Evolutionary conservation across 2,329 filamentous ascomycete genomes (phyloP), one percentile per base, ranked within the genome.

Genomic region (Parastagonospora nodorum): DNA sequence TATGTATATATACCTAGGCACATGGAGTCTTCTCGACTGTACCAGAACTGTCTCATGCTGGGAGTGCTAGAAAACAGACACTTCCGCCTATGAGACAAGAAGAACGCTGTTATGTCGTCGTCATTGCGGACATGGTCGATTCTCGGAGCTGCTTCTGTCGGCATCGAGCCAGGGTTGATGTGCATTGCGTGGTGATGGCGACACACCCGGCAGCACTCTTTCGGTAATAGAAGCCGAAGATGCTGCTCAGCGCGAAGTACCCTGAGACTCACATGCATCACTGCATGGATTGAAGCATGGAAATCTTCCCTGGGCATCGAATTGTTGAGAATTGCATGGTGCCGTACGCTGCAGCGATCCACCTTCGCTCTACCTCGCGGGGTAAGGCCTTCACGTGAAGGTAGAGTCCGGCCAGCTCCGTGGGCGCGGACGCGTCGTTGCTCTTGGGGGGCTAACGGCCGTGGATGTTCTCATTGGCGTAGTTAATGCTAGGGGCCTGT

Each of bases 321-420:
- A 46, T 46, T 46, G 35, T 40, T 46, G 43, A 19, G 15, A 46
- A 19, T 39, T 28, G 35, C 43, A 46, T 46, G 12, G n/a, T 14
- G 36, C 9, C 10, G 10, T 12, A 14, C 36, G 31, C 42, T 16
- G 33, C 30, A 37, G 8, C 39, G 15, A 46, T 46, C 29, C 19
- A 35, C 35, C 16, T 14, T 8, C 6, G 12, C 16, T 7, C n/a
- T 46, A 6, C 43, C 33, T 38, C 8, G 14, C 28, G 15, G 27
- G 36, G 10, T 30, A 31, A 31, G 19, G 14, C n/a, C 28, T 39
- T 19, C 43, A 46, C 43, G 35, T 46, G 36, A 12, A 39, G 35
- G 32, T 6, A 38, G 24, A 44, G 15, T 42, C 41, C 30, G 42
- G 42, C 39, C 12, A 9, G n/a, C 12, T 30, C 39, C 27, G 12